Evolutionary conservation across 2,329 filamentous ascomycete genomes (phyloP).

Genomic region (Paramyrothecium sp.): DNA sequence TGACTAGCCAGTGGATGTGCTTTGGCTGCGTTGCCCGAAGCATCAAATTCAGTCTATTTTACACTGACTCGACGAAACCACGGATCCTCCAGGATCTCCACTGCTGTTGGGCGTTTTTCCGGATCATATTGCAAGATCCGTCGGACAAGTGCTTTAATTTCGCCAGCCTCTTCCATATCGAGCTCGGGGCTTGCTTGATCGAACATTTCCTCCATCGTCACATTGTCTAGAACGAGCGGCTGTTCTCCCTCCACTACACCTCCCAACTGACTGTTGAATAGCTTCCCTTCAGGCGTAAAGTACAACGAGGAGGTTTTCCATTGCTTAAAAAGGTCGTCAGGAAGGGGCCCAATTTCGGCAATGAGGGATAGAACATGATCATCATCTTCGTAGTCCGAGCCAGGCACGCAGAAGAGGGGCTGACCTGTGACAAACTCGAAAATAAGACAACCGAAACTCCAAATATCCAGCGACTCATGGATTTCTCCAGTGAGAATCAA

Average conservation of each 20-base stretch:
- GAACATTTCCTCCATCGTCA: conserved; percentile 23
- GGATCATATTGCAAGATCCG: conserved; percentile 29
- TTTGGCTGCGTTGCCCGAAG: too few species aligned
- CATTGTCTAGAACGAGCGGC: conserved; percentile 18
- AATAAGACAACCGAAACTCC: conserved; percentile 29
- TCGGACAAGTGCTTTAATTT: conserved; percentile 23
- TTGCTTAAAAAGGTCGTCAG: conserved; percentile 13
- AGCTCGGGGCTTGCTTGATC: conserved; percentile 18
- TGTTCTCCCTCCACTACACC: conserved; percentile 15
- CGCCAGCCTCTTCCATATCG: conserved; percentile 17
- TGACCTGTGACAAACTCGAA: conserved; percentile 27
- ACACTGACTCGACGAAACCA: too few species aligned
- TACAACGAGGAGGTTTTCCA: conserved; percentile 23
- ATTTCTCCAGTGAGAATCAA: conserved; percentile 19
- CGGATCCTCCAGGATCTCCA: conserved; percentile 25
- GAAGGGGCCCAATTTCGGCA: conserved; percentile 15
- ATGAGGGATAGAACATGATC: conserved; percentile 17
- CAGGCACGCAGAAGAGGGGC: conserved; percentile 22
- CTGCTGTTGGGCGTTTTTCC: conserved; percentile 21
- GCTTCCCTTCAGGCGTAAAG: conserved; percentile 20
- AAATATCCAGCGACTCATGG: conserved; percentile 21
- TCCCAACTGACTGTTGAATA: conserved; percentile 23
- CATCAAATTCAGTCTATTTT: too few species aligned
- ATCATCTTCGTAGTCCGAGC: conserved; percentile 13
- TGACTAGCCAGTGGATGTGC: too few species aligned